Percentiles rank a stretch among this genome's conserved stretches.
Evolutionary conservation across 306 rosid genomes (phyloP).

Genomic region (Prunus fruticosa): DNA sequence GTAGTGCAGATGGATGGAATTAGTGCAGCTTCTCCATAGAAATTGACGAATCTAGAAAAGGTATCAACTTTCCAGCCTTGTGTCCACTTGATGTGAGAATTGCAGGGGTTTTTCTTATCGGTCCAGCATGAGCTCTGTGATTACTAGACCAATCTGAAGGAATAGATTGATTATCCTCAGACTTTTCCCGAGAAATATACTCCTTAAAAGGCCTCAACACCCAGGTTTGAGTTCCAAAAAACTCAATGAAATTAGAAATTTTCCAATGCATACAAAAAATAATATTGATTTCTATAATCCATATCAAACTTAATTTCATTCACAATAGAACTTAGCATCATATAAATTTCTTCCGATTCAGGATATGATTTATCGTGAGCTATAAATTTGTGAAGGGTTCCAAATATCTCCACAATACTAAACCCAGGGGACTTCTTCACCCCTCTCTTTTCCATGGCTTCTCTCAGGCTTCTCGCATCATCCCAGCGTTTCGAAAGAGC

Average conservation of each 20-base stretch:
- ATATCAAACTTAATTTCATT: conserved; percentile 53
- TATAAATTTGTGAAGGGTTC: conserved; percentile 60
- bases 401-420: conserved; percentile 64
- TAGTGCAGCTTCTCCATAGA: background rate
- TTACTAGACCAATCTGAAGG: too few relatives aligned
- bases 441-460: conserved; percentile 72
- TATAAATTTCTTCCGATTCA: conserved; percentile 48
- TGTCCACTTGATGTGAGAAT: background rate
- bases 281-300: conserved; percentile 33
- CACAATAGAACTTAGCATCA: conserved; percentile 47
- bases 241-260: conserved; percentile 18
- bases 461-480: conserved; percentile 62
- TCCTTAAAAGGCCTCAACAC: background rate
- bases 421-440: conserved; percentile 72
- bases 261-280: conserved; percentile 24
- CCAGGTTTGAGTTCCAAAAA: background rate
- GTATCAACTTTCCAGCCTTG: background rate
- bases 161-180: background rate
- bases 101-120: background rate
- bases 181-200: background rate
- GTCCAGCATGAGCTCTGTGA: background rate
- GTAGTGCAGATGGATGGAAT: background rate
- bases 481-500: conserved; percentile 67
- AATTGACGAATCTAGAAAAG: background rate
- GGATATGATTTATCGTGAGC: conserved; percentile 71